These are phyloP conservation scores for Heliamphora exappendiculata DNA, from an alignment of 148 eudicot species.

Conservation along the genomic window DNA sequence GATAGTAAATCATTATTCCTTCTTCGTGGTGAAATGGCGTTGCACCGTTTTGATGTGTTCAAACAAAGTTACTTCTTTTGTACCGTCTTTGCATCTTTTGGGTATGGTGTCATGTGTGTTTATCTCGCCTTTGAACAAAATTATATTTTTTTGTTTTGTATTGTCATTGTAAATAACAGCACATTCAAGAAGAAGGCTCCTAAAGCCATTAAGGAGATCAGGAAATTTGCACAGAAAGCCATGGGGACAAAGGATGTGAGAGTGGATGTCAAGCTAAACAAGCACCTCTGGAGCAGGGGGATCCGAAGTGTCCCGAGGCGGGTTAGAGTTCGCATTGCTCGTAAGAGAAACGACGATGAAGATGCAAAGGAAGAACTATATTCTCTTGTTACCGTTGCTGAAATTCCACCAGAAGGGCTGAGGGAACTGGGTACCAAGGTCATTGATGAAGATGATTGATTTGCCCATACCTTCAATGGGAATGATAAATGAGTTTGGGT, in stretches of 20 bases:
- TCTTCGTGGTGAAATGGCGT: neutral
- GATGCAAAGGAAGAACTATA: constrained; percentile 73
- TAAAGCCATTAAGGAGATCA: constrained; percentile 58
- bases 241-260: constrained; percentile 63
- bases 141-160: neutral
- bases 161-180: constrained; percentile 20
- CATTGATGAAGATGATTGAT: constrained; percentile 35
- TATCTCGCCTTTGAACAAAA: neutral
- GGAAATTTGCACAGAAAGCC: constrained; percentile 51
- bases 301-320: constrained; percentile 59
- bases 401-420: constrained; percentile 48
- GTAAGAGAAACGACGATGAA: constrained; percentile 66
- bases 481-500: constrained; percentile 6
- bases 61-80: neutral
- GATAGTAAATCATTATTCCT: too few species aligned
- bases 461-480: neutral
- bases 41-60: neutral
- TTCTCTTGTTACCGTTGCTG: constrained; percentile 66
- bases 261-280: constrained; percentile 64
- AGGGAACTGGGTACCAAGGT: constrained; percentile 60
- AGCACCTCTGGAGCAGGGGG: constrained; percentile 57
- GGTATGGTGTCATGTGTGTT: neutral
- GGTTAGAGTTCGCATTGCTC: constrained; percentile 45
- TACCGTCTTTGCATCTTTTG: neutral
- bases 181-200: constrained; percentile 76